These are phyloP conservation scores for Cafeteria roenbergensis DNA, from an alignment of 108 stramenopile species.

Conservation along the genomic window DNA sequence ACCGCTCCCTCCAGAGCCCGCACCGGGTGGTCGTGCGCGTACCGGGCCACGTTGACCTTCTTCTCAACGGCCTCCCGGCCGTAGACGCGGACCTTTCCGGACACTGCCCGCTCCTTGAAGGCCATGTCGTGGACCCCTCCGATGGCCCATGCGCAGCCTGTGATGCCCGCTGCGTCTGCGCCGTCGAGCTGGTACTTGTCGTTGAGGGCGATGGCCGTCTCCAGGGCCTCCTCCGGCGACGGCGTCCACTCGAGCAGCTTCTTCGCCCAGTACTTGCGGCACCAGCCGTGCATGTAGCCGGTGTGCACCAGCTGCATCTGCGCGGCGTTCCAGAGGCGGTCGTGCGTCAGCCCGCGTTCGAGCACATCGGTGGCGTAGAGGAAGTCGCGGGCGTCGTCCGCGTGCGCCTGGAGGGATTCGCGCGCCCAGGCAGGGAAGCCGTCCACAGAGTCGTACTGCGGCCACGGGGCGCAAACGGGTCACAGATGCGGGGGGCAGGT, in stretches of 20 bases:
- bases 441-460: conserved; percentile 66
- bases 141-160: conserved; percentile 86
- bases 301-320: conserved; percentile 72
- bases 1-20: no score
- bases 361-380: conserved; percentile 63
- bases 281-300: conserved; percentile 91
- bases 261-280: conserved; percentile 99
- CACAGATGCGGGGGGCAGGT: no score
- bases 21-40: background rate
- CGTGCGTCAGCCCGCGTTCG: conserved; percentile 70
- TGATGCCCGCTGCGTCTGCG: conserved; percentile 85
- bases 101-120: conserved; percentile 70
- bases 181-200: conserved; percentile 92
- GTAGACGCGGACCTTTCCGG: conserved; percentile 93
- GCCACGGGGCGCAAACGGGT: no score
- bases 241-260: conserved; percentile 91
- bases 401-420: conserved; percentile 67
- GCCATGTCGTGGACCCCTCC: conserved; percentile 92
- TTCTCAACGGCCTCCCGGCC: conserved; percentile 84
- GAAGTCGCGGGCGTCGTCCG: conserved; percentile 63
- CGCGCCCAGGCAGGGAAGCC: conserved; percentile 74
- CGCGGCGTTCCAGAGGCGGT: conserved; percentile 97
- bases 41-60: conserved; percentile 66
- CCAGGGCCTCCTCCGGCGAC: conserved; percentile 63
- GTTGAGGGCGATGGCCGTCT: conserved; percentile 76